Evolutionary conservation across 2,329 filamentous ascomycete species (phyloP).

Genomic region (Fusarium veterinarium): DNA sequence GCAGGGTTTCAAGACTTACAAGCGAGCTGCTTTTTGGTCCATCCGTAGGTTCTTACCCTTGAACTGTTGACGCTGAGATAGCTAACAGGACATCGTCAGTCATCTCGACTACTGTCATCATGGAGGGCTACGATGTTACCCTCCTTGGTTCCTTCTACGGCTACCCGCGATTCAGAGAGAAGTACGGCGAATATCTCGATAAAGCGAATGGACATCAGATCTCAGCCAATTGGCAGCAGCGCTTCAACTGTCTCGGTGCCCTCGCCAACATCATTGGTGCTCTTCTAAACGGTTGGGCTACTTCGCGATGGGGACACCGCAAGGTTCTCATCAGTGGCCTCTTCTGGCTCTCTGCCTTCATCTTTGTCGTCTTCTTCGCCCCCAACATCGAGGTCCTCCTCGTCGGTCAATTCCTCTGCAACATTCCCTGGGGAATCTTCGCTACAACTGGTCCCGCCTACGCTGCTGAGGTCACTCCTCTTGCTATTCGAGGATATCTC

Average conservation of each 20-base stretch:
- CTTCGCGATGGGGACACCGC: constrained; percentile 57
- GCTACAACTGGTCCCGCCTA: constrained; percentile 57
- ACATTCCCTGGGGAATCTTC: constrained; percentile 59
- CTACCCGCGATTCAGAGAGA: constrained; percentile 54
- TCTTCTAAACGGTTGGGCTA: constrained; percentile 56
- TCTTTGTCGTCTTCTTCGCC: constrained; percentile 63
- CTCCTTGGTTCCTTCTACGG: constrained; percentile 60
- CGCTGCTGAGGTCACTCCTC: constrained; percentile 57
- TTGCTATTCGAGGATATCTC: constrained; percentile 56
- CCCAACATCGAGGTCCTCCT: constrained; percentile 56
- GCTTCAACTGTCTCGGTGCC: constrained; percentile 53
- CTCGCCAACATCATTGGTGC: constrained; percentile 55
- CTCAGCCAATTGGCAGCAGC: constrained; percentile 63
- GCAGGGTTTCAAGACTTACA: constrained; percentile 55
- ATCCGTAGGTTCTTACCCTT: constrained; percentile 41
- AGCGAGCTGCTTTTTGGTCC: constrained; percentile 55
- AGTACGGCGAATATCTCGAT: constrained; percentile 54
- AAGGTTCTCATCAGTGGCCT: constrained; percentile 57
- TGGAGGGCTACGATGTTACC: constrained; percentile 64
- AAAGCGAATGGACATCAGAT: constrained; percentile 57
- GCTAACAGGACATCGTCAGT: constrained; percentile 41
- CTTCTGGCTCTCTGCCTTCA: constrained; percentile 55
- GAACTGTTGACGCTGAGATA: neutral
- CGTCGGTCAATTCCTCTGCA: constrained; percentile 60
- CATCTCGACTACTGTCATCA: constrained; percentile 60